Base-by-base conservation (phyloP, 75 land plant genomes). In the Selaginella moellendorffii region DNA sequence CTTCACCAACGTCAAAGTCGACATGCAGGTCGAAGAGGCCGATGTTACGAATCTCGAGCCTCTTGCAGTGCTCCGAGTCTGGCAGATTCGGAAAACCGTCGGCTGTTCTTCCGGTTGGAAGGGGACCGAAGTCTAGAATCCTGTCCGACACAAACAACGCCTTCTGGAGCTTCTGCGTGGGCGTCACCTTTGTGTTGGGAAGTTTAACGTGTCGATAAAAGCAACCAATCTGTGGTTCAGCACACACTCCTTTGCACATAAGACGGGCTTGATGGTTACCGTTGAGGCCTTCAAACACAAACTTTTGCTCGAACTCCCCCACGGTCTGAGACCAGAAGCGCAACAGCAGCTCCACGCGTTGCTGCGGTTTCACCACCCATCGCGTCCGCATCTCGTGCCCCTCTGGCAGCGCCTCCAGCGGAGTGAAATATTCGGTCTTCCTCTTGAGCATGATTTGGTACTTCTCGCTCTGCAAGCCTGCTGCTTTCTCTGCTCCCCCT, bases 11-110 rank as follows among this genome's bases (percentile, higher is more conserved):
- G 22, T 74, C 67, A 36, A 74, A 74, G 51, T 74, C 77, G n/a
- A 69, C 72, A 61, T 74, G 77, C 22, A 74, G 68, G 30, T 74
- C 77, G 69, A 69, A 69, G 14, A 63, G 73, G 1, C 77, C 72
- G 26, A 26, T 69, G 27, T 74, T 74, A 17, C 63, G 67, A 51
- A 74, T 65, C 19, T 31, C 29, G 2, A 74, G 22, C 26, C 64
- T 52, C n/a, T 63, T 61, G 31, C 68, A 69, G 36, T 74, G 77
- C 26, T 74, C 68, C 0, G 72, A 54, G 23, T 74, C 77, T 27
- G 51, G 72, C 61, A 74, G 58, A 12, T 71, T 63, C 30, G 77
- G 77, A 52, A 62, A 74, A 9, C 67, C 77, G 29, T 54, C 73
- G 0, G 72, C 71, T 2, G 28, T 26, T 24, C 28, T 60, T 9